phyloP scores from a whole-genome alignment of 2,329 filamentous ascomycete species.

The Colletotrichum chlorophyti region DNA sequence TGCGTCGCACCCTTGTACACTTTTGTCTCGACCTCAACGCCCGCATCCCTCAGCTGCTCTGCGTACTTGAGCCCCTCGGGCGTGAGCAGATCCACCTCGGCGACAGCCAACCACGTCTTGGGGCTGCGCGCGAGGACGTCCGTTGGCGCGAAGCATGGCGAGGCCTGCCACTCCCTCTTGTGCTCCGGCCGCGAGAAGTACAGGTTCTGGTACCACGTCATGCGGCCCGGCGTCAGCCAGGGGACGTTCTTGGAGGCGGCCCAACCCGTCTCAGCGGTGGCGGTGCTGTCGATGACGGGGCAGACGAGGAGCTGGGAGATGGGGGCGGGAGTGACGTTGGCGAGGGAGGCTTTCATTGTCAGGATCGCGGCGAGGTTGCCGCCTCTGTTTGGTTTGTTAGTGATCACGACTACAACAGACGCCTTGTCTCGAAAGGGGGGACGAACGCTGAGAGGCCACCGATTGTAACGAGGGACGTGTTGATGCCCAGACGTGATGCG shows the following conservation, averaged over 20 bases:
- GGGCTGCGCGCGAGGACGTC: slow-evolving; percentile 36
- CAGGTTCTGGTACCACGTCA: slow-evolving; percentile 44
- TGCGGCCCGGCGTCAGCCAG: slow-evolving; percentile 40
- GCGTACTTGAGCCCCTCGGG: slow-evolving; percentile 39
- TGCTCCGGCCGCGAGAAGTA: slow-evolving; percentile 37
- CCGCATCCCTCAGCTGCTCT: slow-evolving; percentile 30
- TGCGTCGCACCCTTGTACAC: slow-evolving; percentile 19
- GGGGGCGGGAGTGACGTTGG: background rate
- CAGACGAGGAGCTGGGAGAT: slow-evolving; percentile 33
- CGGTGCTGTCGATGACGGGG: slow-evolving; percentile 44
- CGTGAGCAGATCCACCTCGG: slow-evolving; percentile 42
- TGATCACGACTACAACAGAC: background rate
- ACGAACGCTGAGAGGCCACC: slow-evolving; percentile 38
- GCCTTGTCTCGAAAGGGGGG: background rate
- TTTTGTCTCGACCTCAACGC: slow-evolving; percentile 1
- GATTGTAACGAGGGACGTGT: slow-evolving; percentile 36
- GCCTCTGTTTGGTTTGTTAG: slow-evolving; percentile 22
- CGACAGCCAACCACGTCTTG: slow-evolving; percentile 38
- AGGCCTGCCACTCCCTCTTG: slow-evolving; percentile 38
- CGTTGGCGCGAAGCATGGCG: slow-evolving; percentile 37
- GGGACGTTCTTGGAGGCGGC: slow-evolving; percentile 32
- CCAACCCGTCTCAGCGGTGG: slow-evolving; percentile 33
- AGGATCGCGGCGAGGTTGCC: slow-evolving; percentile 30
- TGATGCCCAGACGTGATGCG: slow-evolving; percentile 32
- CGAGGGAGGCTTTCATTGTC: slow-evolving; percentile 27